These are phyloP conservation scores for Helianthus tuberosus DNA, from an alignment of 129 eudicot species.

Conservation along the genomic window DNA sequence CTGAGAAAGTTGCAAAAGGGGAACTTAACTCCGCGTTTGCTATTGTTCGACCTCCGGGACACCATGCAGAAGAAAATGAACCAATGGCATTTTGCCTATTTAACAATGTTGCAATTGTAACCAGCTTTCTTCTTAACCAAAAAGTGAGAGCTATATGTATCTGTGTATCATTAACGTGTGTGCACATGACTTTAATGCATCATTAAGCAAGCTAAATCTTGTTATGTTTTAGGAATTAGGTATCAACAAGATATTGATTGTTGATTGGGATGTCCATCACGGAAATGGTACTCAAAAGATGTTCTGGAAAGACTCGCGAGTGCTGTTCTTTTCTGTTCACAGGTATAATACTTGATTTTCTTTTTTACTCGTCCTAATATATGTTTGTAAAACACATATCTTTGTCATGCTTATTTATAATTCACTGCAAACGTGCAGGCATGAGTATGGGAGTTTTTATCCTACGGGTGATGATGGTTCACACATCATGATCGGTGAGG, in stretches of 20 bases:
- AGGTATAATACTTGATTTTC: slow-evolving; percentile 44
- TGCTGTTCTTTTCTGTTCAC: slow-evolving; percentile 95
- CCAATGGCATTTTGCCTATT: slow-evolving; percentile 94
- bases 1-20: slow-evolving; percentile 90
- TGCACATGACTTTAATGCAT: neutral
- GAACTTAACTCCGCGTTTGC: slow-evolving; percentile 91
- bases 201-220: neutral
- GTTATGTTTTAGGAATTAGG: slow-evolving; percentile 68
- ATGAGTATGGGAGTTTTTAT: slow-evolving; percentile 77
- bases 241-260: slow-evolving; percentile 72
- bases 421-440: slow-evolving; percentile 45
- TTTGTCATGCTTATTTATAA: slow-evolving; percentile 14
- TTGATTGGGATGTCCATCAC: slow-evolving; percentile 99
- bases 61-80: slow-evolving; percentile 82
- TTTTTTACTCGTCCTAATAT: neutral
- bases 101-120: slow-evolving; percentile 88
- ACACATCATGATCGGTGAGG: slow-evolving; percentile 81
- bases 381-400: neutral
- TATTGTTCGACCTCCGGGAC: slow-evolving; percentile 98
- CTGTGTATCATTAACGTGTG: slow-evolving; percentile 1
- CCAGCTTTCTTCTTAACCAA: slow-evolving; percentile 79
- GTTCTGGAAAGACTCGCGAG: slow-evolving; percentile 87
- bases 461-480: slow-evolving; percentile 85
- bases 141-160: slow-evolving; percentile 56
- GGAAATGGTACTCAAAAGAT: slow-evolving; percentile 96